phyloP scores from a whole-genome alignment of 352 stramenopile genomes.

The Poterioochromonas sp. region DNA sequence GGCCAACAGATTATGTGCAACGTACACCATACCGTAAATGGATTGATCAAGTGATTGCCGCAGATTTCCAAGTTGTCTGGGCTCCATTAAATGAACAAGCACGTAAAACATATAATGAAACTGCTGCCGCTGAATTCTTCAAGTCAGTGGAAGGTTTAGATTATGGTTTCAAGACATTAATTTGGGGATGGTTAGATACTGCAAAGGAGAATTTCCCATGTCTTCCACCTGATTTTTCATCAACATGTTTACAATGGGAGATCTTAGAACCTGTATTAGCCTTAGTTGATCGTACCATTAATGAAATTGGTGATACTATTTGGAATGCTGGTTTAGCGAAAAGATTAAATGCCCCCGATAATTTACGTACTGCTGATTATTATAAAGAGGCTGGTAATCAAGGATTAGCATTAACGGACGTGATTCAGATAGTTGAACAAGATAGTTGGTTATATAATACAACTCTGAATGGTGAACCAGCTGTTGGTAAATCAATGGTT shows the following conservation, averaged over 20 bases:
- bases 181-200: slow-evolving; percentile 38
- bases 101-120: slow-evolving; percentile 27
- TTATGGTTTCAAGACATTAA: slow-evolving; percentile 35
- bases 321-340: slow-evolving; percentile 39
- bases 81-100: slow-evolving; percentile 35
- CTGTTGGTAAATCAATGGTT: slow-evolving; percentile 33
- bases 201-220: slow-evolving; percentile 34
- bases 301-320: slow-evolving; percentile 32
- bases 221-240: slow-evolving; percentile 33
- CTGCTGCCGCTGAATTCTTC: slow-evolving; percentile 34
- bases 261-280: slow-evolving; percentile 29
- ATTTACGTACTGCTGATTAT: slow-evolving; percentile 22
- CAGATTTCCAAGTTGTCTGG: slow-evolving; percentile 35
- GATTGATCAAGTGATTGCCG: slow-evolving; percentile 17
- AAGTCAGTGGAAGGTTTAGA: slow-evolving; percentile 27
- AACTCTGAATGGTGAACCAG: neutral
- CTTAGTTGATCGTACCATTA: slow-evolving; percentile 24
- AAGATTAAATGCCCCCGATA: slow-evolving; percentile 6
- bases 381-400: neutral
- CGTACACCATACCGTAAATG: slow-evolving; percentile 15
- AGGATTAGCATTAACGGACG: neutral
- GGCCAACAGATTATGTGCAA: slow-evolving; percentile 33
- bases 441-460: slow-evolving; percentile 33
- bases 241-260: slow-evolving; percentile 34
- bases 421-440: slow-evolving; percentile 19